phyloP scores from a whole-genome alignment of 1,284 basidiomycete species.

The Mycena citricolor region DNA sequence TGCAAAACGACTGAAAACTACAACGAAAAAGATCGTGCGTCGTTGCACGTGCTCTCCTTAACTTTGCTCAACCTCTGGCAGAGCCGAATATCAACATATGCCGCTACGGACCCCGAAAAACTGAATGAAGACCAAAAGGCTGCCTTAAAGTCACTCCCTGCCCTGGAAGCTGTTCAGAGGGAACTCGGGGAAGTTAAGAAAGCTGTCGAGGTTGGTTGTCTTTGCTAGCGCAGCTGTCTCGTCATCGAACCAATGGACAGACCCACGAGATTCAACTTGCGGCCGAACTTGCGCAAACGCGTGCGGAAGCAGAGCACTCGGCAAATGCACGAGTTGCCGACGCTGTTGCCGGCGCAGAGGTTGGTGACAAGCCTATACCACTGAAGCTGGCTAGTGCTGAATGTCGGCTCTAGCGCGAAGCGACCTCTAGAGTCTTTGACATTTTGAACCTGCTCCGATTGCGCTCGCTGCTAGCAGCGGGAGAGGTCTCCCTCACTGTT shows the following conservation, averaged over 20 bases:
- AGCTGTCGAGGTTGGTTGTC: constrained; percentile 63
- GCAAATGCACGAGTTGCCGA: constrained; percentile 54
- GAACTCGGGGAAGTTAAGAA: constrained; percentile 83
- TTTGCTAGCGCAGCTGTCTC: constrained; percentile 11
- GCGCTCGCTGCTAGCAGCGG: constrained; percentile 53
- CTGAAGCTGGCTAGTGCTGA: constrained; percentile 36
- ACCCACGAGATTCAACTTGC: constrained; percentile 62
- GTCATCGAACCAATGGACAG: too few relatives aligned
- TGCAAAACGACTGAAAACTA: constrained; percentile 70
- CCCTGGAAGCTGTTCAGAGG: constrained; percentile 72
- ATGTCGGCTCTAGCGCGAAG: constrained; percentile 31
- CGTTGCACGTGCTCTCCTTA: constrained; percentile 10
- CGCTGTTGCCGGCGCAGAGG: constrained; percentile 61
- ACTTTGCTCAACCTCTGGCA: constrained; percentile 32
- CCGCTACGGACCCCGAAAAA: constrained; percentile 60
- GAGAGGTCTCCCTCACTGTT: constrained; percentile 45
- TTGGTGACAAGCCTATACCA: too few relatives aligned
- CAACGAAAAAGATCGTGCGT: constrained; percentile 84
- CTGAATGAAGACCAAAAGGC: constrained; percentile 85
- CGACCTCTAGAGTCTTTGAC: constrained; percentile 50
- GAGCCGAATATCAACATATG: constrained; percentile 73
- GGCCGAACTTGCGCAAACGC: constrained; percentile 53
- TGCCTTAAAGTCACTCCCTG: constrained; percentile 65
- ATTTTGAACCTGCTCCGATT: constrained; percentile 68
- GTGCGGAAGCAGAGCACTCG: constrained; percentile 51